Evolutionary conservation across 768 basidiomycete genomes (phyloP).

Genomic region (Mycena alexandri): DNA sequence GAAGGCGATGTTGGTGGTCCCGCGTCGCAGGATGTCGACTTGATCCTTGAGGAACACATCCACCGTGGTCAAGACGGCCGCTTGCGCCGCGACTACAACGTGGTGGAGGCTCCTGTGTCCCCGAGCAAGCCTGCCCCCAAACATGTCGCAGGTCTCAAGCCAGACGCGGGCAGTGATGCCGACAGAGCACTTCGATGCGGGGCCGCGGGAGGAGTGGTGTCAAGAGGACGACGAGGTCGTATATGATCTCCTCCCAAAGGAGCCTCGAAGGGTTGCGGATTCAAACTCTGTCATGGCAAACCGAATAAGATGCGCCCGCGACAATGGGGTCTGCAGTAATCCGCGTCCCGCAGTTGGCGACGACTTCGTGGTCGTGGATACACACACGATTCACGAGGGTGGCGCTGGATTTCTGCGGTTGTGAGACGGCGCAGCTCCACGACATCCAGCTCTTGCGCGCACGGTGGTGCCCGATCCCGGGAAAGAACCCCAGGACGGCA

Average conservation of each 20-base stretch:
- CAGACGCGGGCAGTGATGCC: not conserved
- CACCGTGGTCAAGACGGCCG: not conserved
- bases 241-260: not conserved
- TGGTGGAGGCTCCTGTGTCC: not conserved
- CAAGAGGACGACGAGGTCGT: not conserved
- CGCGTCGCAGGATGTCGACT: not conserved
- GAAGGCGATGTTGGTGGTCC: not conserved
- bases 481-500: too few species aligned
- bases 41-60: not conserved
- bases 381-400: conserved; percentile 28
- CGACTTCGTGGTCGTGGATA: conserved; percentile 30
- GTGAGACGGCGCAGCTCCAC: too few species aligned
- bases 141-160: not conserved
- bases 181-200: too few species aligned
- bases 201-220: not conserved
- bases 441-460: too few species aligned
- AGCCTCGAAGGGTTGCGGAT: conserved; percentile 31
- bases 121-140: not conserved
- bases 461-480: too few species aligned
- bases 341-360: conserved; percentile 5
- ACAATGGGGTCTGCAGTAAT: not conserved
- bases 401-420: conserved; percentile 13
- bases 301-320: not conserved
- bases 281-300: conserved; percentile 35
- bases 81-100: not conserved